Conservation (phyloP, 345 rosid genomes). For the Melaleuca alternifolia region DNA sequence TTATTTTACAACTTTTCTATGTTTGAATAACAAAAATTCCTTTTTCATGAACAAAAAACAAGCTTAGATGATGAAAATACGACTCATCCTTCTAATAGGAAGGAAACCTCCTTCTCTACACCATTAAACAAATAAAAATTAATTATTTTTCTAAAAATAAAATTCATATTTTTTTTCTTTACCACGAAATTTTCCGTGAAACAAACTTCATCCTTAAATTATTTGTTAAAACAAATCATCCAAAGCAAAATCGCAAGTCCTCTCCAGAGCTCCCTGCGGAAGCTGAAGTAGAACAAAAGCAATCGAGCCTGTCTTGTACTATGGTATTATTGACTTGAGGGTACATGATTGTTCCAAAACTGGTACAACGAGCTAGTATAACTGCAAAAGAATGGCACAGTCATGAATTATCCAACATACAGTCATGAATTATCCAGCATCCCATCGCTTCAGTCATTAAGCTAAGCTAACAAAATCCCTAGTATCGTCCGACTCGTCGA, state of each 20-base stretch:
- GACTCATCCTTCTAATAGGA: no score
- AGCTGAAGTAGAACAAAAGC: neutral
- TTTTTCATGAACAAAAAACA: no score
- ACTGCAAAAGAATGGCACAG: neutral
- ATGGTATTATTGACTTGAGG: neutral
- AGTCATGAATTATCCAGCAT: neutral
- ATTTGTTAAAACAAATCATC: no score
- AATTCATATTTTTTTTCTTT: neutral
- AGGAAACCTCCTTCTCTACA: neutral
- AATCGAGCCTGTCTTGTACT: neutral
- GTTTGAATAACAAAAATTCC: no score
- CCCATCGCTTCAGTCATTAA: neutral
- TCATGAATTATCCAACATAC: neutral
- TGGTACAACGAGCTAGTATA: neutral
- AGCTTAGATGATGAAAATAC: no score
- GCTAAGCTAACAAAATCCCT: conserved; percentile 3
- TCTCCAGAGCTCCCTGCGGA: neutral
- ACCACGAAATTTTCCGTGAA: neutral
- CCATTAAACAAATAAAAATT: neutral
- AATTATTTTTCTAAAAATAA: no score
- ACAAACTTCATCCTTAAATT: neutral
- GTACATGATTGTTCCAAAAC: neutral
- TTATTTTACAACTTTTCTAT: no score
- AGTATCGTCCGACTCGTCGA: conserved; percentile 53
- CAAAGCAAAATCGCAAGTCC: neutral